Evolutionary conservation across 2,329 filamentous ascomycete genomes (phyloP).

Genomic region (Alternaria rosae): DNA sequence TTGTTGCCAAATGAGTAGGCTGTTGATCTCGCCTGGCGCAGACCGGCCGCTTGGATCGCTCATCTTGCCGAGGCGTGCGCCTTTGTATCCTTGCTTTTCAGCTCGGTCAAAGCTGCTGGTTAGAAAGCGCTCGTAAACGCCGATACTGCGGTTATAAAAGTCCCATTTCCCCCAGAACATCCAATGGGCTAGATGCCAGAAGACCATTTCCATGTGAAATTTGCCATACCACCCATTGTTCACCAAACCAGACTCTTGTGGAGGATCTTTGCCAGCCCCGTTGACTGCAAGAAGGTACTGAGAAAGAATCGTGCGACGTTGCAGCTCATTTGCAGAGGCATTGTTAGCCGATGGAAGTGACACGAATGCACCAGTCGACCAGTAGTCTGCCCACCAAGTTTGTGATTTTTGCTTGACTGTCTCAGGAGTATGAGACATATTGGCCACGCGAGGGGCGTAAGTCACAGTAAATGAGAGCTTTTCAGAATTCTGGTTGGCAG

Average conservation of each 20-base stretch:
- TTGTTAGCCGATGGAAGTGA: constrained; percentile 54
- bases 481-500: constrained; percentile 33
- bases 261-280: constrained; percentile 57
- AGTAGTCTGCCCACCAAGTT: constrained; percentile 60
- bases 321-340: constrained; percentile 57
- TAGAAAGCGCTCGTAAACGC: constrained; percentile 59
- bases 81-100: constrained; percentile 48
- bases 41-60: constrained; percentile 63
- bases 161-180: constrained; percentile 59
- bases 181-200: constrained; percentile 63
- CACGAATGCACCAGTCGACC: constrained; percentile 61
- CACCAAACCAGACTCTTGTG: constrained; percentile 59
- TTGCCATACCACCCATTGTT: constrained; percentile 66
- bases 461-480: constrained; percentile 35
- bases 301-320: constrained; percentile 62
- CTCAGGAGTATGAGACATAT: constrained; percentile 42
- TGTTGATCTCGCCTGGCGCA: constrained; percentile 68
- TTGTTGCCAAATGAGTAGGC: constrained; percentile 68
- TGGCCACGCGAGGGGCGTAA: constrained; percentile 34
- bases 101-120: constrained; percentile 47
- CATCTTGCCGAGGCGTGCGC: constrained; percentile 64
- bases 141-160: constrained; percentile 57
- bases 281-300: constrained; percentile 64
- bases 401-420: constrained; percentile 43
- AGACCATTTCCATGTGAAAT: constrained; percentile 63